Base-by-base conservation (phyloP, 176 grass and related monocot genomes). In the Canna indica region DNA sequence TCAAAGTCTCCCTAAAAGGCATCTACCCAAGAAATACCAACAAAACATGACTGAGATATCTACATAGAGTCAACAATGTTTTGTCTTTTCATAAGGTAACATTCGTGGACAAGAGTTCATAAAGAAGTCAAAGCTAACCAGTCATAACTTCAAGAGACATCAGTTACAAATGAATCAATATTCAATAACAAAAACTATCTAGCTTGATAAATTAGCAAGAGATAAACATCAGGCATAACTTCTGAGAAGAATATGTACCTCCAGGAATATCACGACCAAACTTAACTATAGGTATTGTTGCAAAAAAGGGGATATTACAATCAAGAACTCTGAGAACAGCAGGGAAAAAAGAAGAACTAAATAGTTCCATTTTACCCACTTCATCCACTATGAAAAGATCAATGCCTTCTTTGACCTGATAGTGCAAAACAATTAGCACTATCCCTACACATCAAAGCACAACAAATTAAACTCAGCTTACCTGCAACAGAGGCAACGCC, bases 331-430 rank as follows among this genome's bases (percentile, higher is more conserved):
- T 84, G 80, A 97, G 79, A 70, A 97, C 89, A 73, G 86, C 77
- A 41, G 94, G 94, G 76, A 84, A 92, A 81, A 97, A 88, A 53
- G 75, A n/a, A 56, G 89, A 78, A 85, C 86, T 88, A 73, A 85
- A 93, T 29, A 99, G 58, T 70, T 99, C 94, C 94, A 93, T 99
- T 77, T 99, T 93, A 60, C 90, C 94, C 48, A 93, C 89, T 88
- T 99, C 94, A 73, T 93, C 94, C 50, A 99, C 82, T 63, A 93
- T 76, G 69, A 99, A 99, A 52, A 93, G 86, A 90, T 99, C 82
- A 9, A 73, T 87, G 29, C 73, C 86, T 67, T 88, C 80, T 63
- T 88, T 85, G 52, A 99, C 75, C 89, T 96, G 93, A 77, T 24
- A 18, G 35, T 66, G 63, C 29, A 75, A 75, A 24, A 39, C 39